Evolutionary conservation across 805 yeast species (phyloP).

Genomic region (Candida anglica): DNA sequence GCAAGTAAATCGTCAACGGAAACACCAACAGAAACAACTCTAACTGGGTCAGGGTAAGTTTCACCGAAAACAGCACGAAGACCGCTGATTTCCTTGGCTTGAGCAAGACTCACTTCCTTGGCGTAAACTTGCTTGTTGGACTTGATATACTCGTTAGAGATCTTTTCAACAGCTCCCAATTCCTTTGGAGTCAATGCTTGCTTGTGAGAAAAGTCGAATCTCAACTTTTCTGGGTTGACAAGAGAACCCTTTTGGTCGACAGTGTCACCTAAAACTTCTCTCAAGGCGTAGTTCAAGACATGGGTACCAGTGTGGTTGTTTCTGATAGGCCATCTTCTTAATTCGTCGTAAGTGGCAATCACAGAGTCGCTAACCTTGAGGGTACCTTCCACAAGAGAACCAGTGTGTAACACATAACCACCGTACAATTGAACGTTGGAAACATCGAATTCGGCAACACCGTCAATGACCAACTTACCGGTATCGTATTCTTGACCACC

Average conservation of each 20-base stretch:
- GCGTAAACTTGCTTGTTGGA: conserved; percentile 71
- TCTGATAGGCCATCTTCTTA: conserved; percentile 93
- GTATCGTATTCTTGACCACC: conserved; percentile 99
- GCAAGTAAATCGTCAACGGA: conserved; percentile 78
- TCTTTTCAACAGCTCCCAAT: conserved; percentile 68
- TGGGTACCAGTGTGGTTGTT: conserved; percentile 99
- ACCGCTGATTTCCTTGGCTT: conserved; percentile 74
- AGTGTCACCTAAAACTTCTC: conserved; percentile 80
- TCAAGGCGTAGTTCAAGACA: conserved; percentile 82
- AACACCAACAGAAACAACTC: conserved; percentile 94
- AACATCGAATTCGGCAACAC: conserved; percentile 81
- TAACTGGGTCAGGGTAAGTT: conserved; percentile 97
- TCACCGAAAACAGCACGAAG: conserved; percentile 98
- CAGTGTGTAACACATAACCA: conserved; percentile 95
- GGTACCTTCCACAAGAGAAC: conserved; percentile 73
- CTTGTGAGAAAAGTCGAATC: conserved; percentile 96
- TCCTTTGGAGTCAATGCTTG: conserved; percentile 73
- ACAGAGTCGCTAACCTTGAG: conserved; percentile 65
- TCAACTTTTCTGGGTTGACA: conserved; percentile 90
- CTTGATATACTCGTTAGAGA: conserved; percentile 69
- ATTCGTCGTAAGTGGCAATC: conserved; percentile 85
- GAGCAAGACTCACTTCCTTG: conserved; percentile 71
- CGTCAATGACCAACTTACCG: conserved; percentile 89
- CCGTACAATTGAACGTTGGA: conserved; percentile 89
- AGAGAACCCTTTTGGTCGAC: conserved; percentile 96